Conservation (phyloP, 352 stramenopile genomes). For the Peronospora belbahrii region DNA sequence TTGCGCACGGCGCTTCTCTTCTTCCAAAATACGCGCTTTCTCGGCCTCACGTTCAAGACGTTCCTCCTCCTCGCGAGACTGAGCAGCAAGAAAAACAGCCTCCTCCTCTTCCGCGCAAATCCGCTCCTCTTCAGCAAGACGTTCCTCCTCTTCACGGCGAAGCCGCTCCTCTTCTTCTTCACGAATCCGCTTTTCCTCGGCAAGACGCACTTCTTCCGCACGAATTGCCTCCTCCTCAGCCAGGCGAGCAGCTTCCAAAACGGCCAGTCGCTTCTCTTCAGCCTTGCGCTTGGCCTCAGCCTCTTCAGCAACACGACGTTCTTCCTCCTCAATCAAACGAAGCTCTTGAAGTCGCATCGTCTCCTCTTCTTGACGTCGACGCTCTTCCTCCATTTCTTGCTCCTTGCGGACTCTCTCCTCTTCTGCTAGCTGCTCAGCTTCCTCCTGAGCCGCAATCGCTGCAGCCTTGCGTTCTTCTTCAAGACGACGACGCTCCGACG, state of each 20-base stretch:
- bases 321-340: slow-evolving; percentile 21
- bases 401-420: slow-evolving; percentile 25
- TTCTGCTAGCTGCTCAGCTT: slow-evolving; percentile 26
- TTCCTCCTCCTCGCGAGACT: slow-evolving; percentile 23
- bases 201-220: slow-evolving; percentile 19
- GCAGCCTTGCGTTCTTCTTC: slow-evolving; percentile 34
- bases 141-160: slow-evolving; percentile 17
- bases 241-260: slow-evolving; percentile 24
- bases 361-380: slow-evolving; percentile 20
- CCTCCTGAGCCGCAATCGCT: slow-evolving; percentile 23
- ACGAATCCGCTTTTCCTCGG: slow-evolving; percentile 15
- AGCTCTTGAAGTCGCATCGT: background rate
- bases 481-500: slow-evolving; percentile 29
- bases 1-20: slow-evolving; percentile 27
- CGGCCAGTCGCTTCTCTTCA: slow-evolving; percentile 28
- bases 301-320: slow-evolving; percentile 24
- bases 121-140: slow-evolving; percentile 20
- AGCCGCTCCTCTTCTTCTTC: slow-evolving; percentile 22
- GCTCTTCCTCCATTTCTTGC: slow-evolving; percentile 18
- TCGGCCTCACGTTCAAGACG: slow-evolving; percentile 20
- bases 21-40: slow-evolving; percentile 22
- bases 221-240: slow-evolving; percentile 22
- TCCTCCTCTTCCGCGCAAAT: slow-evolving; percentile 22
- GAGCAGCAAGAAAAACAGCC: slow-evolving; percentile 5
- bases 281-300: slow-evolving; percentile 21